Evolutionary conservation across 1,284 basidiomycete species (phyloP).

Genomic region (Ganoderma boninense): DNA sequence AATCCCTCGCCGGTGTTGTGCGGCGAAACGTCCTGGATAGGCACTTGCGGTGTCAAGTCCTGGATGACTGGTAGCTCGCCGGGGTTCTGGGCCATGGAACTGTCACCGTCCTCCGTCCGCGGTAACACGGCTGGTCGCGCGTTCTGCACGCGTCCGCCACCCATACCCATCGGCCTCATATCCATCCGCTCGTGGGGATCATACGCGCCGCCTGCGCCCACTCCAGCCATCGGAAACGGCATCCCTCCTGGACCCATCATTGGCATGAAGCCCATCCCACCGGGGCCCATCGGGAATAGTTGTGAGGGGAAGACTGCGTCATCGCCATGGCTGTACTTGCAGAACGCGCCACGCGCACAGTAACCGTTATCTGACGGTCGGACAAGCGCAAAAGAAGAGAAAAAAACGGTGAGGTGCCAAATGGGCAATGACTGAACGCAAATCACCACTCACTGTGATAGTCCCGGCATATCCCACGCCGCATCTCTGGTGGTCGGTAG

Average conservation of each 20-base stretch:
- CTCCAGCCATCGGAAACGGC: conserved; percentile 49
- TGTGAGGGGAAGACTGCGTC: conserved; percentile 79
- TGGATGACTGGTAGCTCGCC: conserved; percentile 83
- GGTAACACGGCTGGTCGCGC: conserved; percentile 65
- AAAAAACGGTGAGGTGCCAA: conserved; percentile 7
- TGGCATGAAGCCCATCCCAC: conserved; percentile 68
- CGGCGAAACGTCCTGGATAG: conserved; percentile 40
- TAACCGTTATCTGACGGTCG: conserved; percentile 80
- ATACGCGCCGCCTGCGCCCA: conserved; percentile 59
- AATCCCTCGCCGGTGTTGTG: conserved; percentile 26
- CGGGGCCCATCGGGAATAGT: conserved; percentile 62
- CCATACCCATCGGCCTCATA: conserved; percentile 55
- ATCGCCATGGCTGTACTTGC: conserved; percentile 92
- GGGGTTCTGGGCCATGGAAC: conserved; percentile 50
- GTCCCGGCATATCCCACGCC: conserved; percentile 82
- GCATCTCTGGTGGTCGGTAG: conserved; percentile 71
- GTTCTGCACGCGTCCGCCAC: conserved; percentile 50
- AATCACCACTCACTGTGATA: conserved; percentile 79
- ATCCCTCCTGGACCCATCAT: conserved; percentile 56
- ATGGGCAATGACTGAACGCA: neutral
- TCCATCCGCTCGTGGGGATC: conserved; percentile 84
- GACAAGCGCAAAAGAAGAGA: conserved; percentile 7
- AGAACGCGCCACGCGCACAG: conserved; percentile 89
- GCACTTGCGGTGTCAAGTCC: conserved; percentile 71
- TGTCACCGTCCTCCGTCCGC: conserved; percentile 57